Percentiles rank a stretch among this genome's conserved stretches.
phyloP scores from a whole-genome alignment of 73 alveolate species.

The Halteria grandinella region DNA sequence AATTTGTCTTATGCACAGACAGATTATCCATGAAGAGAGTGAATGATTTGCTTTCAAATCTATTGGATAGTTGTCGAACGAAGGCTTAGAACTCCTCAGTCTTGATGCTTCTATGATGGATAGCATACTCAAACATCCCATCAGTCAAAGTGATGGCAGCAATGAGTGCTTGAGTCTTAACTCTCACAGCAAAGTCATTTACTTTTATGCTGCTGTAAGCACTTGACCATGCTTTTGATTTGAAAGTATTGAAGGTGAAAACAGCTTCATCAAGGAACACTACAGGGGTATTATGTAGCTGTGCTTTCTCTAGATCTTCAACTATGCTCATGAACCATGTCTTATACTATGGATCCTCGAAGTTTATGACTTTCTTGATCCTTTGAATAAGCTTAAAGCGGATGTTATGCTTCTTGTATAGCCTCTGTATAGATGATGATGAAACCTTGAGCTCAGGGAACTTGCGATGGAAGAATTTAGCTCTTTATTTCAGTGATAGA shows the following conservation, averaged over 20 bases:
- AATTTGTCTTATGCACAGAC: conserved; percentile 3
- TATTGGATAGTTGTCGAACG: not conserved
- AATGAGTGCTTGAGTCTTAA: conserved; percentile 7
- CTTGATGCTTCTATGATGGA: not conserved
- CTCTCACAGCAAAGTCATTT: not conserved
- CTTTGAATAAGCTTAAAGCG: not conserved
- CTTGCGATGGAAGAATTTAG: not conserved
- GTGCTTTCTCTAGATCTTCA: not conserved
- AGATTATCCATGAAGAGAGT: conserved; percentile 5
- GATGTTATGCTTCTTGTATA: too few relatives aligned
- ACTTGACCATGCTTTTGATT: not conserved
- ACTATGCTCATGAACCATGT: too few relatives aligned
- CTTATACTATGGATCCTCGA: too few relatives aligned
- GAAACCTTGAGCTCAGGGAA: not conserved
- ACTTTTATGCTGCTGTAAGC: not conserved
- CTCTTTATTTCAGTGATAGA: conserved; percentile 9
- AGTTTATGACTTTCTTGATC: too few relatives aligned
- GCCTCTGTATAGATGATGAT: not conserved
- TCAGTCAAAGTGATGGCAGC: not conserved
- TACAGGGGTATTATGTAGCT: not conserved
- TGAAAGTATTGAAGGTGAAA: conserved; percentile 5
- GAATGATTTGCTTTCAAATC: not conserved
- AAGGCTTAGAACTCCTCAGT: not conserved
- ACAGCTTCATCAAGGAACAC: conserved; percentile 4
- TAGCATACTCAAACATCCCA: not conserved